Evolutionary conservation across 2,329 filamentous ascomycete species (phyloP).

Genomic region (Penicillium freii): DNA sequence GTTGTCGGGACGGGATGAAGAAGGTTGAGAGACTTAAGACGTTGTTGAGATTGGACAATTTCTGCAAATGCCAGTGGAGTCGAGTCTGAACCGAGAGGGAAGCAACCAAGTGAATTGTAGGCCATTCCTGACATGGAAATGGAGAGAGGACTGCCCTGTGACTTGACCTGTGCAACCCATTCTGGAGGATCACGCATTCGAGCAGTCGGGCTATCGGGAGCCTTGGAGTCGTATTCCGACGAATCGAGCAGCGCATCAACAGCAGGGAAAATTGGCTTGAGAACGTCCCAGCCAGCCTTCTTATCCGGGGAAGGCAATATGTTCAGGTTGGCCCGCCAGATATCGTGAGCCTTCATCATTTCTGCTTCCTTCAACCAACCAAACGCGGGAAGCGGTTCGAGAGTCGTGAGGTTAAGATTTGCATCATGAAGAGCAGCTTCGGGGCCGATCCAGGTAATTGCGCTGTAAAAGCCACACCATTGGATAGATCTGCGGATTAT

Average conservation of each 20-base stretch:
- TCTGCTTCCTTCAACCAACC: constrained; percentile 48
- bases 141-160: constrained; percentile 39
- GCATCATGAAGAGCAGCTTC: constrained; percentile 39
- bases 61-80: constrained; percentile 45
- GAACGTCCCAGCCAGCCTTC: constrained; percentile 26
- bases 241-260: constrained; percentile 29
- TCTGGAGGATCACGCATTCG: constrained; percentile 32
- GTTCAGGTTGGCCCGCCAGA: constrained; percentile 39
- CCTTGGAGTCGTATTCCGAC: constrained; percentile 14
- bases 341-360: constrained; percentile 46
- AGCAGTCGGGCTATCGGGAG: constrained; percentile 6
- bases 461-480: constrained; percentile 51
- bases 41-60: constrained; percentile 46
- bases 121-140: constrained; percentile 38
- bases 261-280: constrained; percentile 29
- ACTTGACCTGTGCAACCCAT: constrained; percentile 34
- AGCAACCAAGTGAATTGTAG: constrained; percentile 46
- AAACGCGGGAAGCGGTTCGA: constrained; percentile 47
- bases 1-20: constrained; percentile 39
- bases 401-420: constrained; percentile 29
- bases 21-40: constrained; percentile 42
- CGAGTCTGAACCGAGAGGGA: constrained; percentile 47
- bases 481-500: constrained; percentile 45
- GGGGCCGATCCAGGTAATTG: constrained; percentile 46
- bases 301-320: constrained; percentile 21